Percentiles rank a stretch among this genome's conserved stretches.
phyloP scores from a whole-genome alignment of 1,284 basidiomycete genomes.

The Apiotrichum sp. region DNA sequence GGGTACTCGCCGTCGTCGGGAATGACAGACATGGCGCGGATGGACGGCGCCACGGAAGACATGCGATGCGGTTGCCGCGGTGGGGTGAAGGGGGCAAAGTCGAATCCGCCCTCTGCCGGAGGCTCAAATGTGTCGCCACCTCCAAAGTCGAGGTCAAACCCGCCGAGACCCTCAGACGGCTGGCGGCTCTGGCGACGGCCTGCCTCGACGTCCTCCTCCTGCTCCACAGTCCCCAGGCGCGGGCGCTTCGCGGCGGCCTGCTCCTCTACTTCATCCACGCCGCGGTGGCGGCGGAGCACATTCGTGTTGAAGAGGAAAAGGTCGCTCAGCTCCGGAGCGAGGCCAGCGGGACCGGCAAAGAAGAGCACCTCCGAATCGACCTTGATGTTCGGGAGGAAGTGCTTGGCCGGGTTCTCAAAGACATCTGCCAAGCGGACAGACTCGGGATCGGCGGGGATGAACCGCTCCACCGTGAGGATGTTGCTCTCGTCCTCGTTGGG shows the following conservation, averaged over 20 bases:
- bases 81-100: conserved; percentile 1
- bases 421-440: conserved; percentile 77
- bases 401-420: conserved; percentile 71
- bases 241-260: conserved; percentile 28
- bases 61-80: conserved; percentile 5
- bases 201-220: conserved; percentile 53
- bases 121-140: conserved; percentile 12
- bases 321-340: conserved; percentile 67
- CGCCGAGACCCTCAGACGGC: conserved; percentile 10
- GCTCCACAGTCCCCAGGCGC: conserved; percentile 11
- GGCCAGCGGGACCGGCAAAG: conserved; percentile 64
- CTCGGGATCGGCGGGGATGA: conserved; percentile 72
- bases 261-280: conserved; percentile 43
- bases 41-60: conserved; percentile 29
- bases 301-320: conserved; percentile 75
- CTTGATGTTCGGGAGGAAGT: conserved; percentile 74
- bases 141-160: conserved; percentile 11
- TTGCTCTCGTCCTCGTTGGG: conserved; percentile 60
- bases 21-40: conserved; percentile 36
- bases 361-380: conserved; percentile 63
- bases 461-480: conserved; percentile 71
- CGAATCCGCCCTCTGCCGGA: conserved; percentile 16
- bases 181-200: conserved; percentile 48
- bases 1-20: conserved; percentile 55
- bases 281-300: conserved; percentile 47